These are phyloP conservation scores for Aspergillus nidulans DNA, from an alignment of 495 filamentous ascomycete species.

Conservation along the genomic window DNA sequence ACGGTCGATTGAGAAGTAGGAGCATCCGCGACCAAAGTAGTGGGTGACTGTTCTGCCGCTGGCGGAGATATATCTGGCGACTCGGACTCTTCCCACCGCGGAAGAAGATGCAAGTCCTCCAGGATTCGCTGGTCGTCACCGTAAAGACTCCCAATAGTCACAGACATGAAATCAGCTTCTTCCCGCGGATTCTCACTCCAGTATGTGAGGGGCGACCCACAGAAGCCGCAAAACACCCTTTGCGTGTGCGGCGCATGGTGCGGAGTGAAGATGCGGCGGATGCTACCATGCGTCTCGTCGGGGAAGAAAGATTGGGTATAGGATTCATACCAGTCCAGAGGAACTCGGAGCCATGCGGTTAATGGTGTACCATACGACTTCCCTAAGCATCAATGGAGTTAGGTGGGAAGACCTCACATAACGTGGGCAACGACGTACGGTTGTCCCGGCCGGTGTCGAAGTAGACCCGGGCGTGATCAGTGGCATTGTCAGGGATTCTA, in stretches of 20 bases:
- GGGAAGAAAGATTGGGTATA: constrained; percentile 66
- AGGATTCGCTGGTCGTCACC: constrained; percentile 61
- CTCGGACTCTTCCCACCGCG: constrained; percentile 18
- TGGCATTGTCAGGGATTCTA: constrained; percentile 53
- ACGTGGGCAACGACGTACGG: constrained; percentile 45
- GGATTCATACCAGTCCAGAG: constrained; percentile 69
- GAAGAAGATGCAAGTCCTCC: constrained; percentile 63
- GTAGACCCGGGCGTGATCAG: constrained; percentile 57
- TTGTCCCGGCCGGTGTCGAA: constrained; percentile 63
- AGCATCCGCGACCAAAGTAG: constrained; percentile 14
- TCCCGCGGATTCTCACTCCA: constrained; percentile 68
- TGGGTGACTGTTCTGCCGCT: constrained; percentile 22
- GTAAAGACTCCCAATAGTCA: constrained; percentile 68
- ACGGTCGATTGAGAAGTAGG: constrained; percentile 16
- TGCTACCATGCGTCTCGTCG: constrained; percentile 69
- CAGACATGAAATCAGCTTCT: constrained; percentile 68
- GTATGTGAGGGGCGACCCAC: constrained; percentile 73
- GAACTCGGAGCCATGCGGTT: constrained; percentile 74
- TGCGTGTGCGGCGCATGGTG: constrained; percentile 52
- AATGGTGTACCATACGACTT: constrained; percentile 63
- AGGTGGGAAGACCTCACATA: neutral
- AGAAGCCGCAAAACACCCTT: constrained; percentile 86
- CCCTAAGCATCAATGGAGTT: constrained; percentile 40
- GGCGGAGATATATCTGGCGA: constrained; percentile 3
- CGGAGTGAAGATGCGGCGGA: constrained; percentile 67